Base-by-base conservation (phyloP, 257 asterid species). In the Ballota nigra region DNA sequence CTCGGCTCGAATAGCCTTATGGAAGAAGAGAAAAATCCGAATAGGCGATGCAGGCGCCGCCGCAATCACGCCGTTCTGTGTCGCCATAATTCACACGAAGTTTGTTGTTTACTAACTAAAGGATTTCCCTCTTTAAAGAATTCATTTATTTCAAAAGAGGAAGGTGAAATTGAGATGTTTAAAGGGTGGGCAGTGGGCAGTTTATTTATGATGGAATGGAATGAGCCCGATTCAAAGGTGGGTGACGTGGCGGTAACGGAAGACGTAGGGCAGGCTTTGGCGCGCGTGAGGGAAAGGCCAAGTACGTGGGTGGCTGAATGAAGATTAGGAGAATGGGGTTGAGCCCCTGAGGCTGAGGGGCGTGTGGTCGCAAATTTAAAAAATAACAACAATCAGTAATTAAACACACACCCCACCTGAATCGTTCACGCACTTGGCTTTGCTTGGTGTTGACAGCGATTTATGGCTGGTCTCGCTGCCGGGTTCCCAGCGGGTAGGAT, bases 1-100 rank as follows among this genome's bases (percentile, higher is more conserved):
- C 84, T 89, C 95, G 10, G 74, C 73, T 53, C 96, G 72, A 74
- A 89, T 89, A 34, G 96, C 96, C 78, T 89, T 89, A 18, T 89
- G 96, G 51, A 89, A 87, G 73, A 86, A 89, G 63, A 86, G 62
- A 61, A 89, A 89, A 40, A 89, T 83, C 82, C 92, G 77, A 81
- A 89, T 83, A 38, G 96, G 96, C 43, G 96, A 87, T 20, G 69
- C 73, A 24, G 80, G 68, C 38, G 38, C 38, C 38, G 43, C 12
- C 43, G 43, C 1, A 36, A 36, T 5, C 69, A 57, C 77, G 0
- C 71, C 81, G 70, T 49, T 70, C 77, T 78, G 83, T 0, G 4
- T n/a, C 52, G 7, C 52, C 52, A 43, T 43, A 43, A 19, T 43
- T 43, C 52, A 43, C 19, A 5, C 52, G 19, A 43, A 43, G 52